phyloP scores from a whole-genome alignment of 2,329 filamentous ascomycete genomes.

The Microdochium paspali region DNA sequence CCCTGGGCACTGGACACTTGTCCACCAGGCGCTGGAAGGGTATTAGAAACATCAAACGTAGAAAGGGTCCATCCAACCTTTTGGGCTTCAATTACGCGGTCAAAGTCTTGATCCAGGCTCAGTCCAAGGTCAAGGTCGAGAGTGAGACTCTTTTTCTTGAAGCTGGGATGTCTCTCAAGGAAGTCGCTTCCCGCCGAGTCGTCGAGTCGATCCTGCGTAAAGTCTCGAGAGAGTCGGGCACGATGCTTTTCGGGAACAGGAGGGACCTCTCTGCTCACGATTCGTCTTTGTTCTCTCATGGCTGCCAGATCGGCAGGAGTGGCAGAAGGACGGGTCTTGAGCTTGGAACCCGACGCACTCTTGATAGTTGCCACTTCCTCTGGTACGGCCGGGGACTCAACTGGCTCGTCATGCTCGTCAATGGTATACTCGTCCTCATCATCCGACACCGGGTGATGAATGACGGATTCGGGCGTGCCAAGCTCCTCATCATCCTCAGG shows the following conservation, averaged over 20 bases:
- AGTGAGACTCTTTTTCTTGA: constrained; percentile 75
- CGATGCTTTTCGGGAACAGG: constrained; percentile 52
- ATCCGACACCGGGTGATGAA: constrained; percentile 59
- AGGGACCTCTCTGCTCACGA: constrained; percentile 70
- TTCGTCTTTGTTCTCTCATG: constrained; percentile 79
- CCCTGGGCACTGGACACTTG: constrained; percentile 31
- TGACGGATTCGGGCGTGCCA: constrained; percentile 81
- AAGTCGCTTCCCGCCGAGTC: constrained; percentile 30
- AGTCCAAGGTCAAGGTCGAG: constrained; percentile 75
- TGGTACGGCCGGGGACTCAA: constrained; percentile 59
- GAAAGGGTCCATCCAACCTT: constrained; percentile 63
- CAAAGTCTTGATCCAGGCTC: constrained; percentile 85
- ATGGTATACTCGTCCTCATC: constrained; percentile 26
- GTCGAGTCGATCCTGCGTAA: constrained; percentile 26
- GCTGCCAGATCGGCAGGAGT: constrained; percentile 75
- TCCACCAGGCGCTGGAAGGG: constrained; percentile 12
- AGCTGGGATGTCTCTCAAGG: constrained; percentile 57
- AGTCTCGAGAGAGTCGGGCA: constrained; percentile 41
- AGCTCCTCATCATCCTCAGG: constrained; percentile 48
- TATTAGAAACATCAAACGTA: constrained; percentile 7
- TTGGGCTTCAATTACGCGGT: constrained; percentile 89
- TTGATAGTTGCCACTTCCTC: constrained; percentile 84
- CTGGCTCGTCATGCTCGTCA: constrained; percentile 14
- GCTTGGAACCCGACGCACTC: constrained; percentile 70
- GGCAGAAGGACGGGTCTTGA: constrained; percentile 82